Conservation (phyloP, 2,329 filamentous ascomycete genomes). For the Ceratocystis variospora region DNA sequence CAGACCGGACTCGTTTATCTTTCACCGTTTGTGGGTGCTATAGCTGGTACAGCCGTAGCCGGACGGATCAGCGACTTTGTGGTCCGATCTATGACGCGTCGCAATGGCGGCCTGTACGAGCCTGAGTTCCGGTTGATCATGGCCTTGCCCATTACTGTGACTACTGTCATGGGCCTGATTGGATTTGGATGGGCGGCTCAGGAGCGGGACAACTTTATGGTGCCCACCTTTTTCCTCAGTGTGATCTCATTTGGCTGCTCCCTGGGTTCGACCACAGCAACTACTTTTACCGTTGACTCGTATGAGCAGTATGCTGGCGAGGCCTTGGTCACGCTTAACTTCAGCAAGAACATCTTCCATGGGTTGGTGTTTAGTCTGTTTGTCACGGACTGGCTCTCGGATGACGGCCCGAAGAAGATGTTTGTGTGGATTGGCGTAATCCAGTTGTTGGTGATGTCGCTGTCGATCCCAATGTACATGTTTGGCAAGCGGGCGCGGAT, state of each 20-base stretch:
- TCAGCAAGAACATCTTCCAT: conserved; percentile 86
- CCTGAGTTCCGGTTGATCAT: conserved; percentile 87
- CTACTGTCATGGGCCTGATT: conserved; percentile 76
- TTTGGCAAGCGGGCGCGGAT: conserved; percentile 81
- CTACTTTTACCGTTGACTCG: conserved; percentile 87
- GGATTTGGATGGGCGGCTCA: conserved; percentile 90
- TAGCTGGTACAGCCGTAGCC: conserved; percentile 82
- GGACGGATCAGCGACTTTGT: conserved; percentile 78
- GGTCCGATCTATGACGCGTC: conserved; percentile 64
- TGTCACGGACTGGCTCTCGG: conserved; percentile 68
- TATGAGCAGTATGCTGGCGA: conserved; percentile 91
- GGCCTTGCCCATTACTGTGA: conserved; percentile 64
- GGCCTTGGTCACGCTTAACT: conserved; percentile 85
- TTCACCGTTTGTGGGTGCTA: conserved; percentile 74
- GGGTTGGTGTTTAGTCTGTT: conserved; percentile 82
- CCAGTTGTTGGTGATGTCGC: conserved; percentile 60
- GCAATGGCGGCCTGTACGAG: conserved; percentile 89
- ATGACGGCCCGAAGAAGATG: conserved; percentile 60
- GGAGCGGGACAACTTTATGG: conserved; percentile 66
- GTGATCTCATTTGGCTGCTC: conserved; percentile 85
- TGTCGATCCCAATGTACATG: conserved; percentile 83
- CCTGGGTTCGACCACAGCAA: conserved; percentile 76
- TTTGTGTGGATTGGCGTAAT: conserved; percentile 77
- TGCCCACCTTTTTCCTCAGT: conserved; percentile 87
- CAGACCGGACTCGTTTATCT: conserved; percentile 79